Conservation (phyloP, 352 stramenopile genomes). For the Globisporangium polare region DNA sequence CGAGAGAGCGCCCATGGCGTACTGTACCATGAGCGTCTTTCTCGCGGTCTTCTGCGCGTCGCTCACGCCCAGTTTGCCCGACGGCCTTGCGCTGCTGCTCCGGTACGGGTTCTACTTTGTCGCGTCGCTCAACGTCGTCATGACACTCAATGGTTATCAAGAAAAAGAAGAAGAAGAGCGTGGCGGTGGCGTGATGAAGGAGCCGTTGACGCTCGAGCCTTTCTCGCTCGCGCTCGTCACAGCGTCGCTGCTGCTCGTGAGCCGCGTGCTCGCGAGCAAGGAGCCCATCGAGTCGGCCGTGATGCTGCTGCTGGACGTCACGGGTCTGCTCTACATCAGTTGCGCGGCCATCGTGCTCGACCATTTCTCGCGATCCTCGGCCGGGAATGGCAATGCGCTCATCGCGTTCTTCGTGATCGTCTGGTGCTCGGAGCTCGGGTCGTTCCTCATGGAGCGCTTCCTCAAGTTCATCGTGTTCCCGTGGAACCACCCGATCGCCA, state of each 20-base stretch:
- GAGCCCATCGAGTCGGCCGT: constrained; percentile 58
- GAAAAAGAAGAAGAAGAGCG: background rate
- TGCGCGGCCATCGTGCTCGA: constrained; percentile 39
- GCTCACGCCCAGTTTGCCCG: constrained; percentile 41
- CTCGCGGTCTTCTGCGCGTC: constrained; percentile 30
- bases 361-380: constrained; percentile 38
- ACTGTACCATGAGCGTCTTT: constrained; percentile 35
- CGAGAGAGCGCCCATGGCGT: constrained; percentile 16
- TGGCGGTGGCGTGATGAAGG: background rate
- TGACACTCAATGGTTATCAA: constrained; percentile 11
- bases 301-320: constrained; percentile 50
- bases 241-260: constrained; percentile 40
- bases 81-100: constrained; percentile 37
- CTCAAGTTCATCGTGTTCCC: constrained; percentile 46
- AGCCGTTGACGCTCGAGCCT: constrained; percentile 40
- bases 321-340: constrained; percentile 45
- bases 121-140: constrained; percentile 45
- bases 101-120: constrained; percentile 52
- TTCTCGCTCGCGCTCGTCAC: constrained; percentile 46
- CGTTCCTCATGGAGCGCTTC: constrained; percentile 40
- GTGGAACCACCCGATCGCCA: constrained; percentile 51
- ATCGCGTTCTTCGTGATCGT: constrained; percentile 50
- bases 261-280: constrained; percentile 48
- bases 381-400: constrained; percentile 10
- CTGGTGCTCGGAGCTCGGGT: constrained; percentile 53